A percentile compares a stretch with the other conserved stretches of the same genome.
phyloP scores from a whole-genome alignment of 108 stramenopile species.

The Nannochloropsis granulata region DNA sequence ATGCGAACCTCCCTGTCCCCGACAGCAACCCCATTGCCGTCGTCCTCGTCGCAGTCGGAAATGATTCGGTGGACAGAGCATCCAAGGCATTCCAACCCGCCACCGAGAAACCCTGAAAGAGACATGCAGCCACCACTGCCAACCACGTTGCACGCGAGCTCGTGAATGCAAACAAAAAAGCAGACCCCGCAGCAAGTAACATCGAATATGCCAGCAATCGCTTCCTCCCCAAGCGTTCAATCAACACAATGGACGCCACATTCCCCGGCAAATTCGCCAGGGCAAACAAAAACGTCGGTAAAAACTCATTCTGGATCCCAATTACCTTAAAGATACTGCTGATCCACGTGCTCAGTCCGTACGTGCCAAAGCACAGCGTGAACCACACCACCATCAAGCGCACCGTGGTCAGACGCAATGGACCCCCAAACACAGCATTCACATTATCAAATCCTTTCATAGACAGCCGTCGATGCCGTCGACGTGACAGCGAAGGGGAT shows the following conservation, averaged over 20 bases:
- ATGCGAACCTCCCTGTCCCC: conserved; percentile 28
- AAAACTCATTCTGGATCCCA: conserved; percentile 26
- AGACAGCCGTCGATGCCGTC: not conserved
- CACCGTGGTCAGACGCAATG: conserved; percentile 3
- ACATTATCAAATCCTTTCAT: not conserved
- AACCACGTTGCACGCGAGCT: conserved; percentile 7
- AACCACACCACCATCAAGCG: conserved; percentile 33
- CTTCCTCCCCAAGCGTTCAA: conserved; percentile 17
- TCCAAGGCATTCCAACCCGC: conserved; percentile 38
- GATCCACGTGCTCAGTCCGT: conserved; percentile 39
- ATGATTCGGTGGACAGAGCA: conserved; percentile 26
- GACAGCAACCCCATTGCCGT: conserved; percentile 34
- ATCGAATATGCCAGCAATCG: conserved; percentile 15
- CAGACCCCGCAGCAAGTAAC: conserved; percentile 19
- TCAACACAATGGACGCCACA: conserved; percentile 15
- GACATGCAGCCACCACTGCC: conserved; percentile 15
- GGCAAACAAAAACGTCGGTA: conserved; percentile 33
- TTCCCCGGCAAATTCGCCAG: conserved; percentile 42
- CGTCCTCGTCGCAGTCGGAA: conserved; percentile 25
- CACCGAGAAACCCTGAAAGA: conserved; percentile 35
- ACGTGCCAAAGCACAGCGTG: conserved; percentile 35
- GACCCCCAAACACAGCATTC: not conserved
- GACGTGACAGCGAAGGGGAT: not conserved
- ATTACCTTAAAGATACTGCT: conserved; percentile 27
- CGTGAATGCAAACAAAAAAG: conserved; percentile 32